Evolutionary conservation across 768 basidiomycete genomes (phyloP).

Genomic region (Mycena venus): DNA sequence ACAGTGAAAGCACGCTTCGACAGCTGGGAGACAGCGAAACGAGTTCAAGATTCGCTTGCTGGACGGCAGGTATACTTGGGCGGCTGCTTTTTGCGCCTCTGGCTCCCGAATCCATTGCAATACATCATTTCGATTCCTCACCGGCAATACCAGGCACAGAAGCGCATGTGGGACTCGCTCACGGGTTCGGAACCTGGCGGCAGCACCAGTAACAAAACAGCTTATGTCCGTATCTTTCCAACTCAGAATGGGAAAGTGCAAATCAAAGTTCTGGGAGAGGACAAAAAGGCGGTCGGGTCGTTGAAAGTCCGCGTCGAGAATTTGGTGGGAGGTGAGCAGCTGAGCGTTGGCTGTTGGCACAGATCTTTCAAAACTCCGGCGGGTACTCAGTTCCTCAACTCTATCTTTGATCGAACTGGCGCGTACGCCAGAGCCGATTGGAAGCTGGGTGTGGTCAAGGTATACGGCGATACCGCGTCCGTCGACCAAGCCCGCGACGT

Average conservation of each 20-base stretch:
- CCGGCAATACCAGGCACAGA: constrained; percentile 67
- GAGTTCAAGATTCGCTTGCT: constrained; percentile 51
- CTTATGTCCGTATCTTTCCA: constrained; percentile 46
- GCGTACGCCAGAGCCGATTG: constrained; percentile 62
- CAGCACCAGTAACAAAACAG: constrained; percentile 48
- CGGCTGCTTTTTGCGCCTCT: constrained; percentile 51
- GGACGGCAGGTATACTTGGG: constrained; percentile 45
- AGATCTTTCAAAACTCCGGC: constrained; percentile 48
- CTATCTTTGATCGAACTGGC: constrained; percentile 49
- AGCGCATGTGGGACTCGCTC: constrained; percentile 62
- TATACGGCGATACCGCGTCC: constrained; percentile 57
- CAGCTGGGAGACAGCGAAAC: constrained; percentile 62
- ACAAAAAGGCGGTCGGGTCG: constrained; percentile 66
- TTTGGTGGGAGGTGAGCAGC: constrained; percentile 62
- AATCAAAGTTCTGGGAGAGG: constrained; percentile 63
- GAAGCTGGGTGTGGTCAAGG: constrained; percentile 57
- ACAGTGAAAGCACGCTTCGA: constrained; percentile 60
- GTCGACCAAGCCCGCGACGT: constrained; percentile 58
- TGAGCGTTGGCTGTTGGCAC: constrained; percentile 65
- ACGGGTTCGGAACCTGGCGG: constrained; percentile 44
- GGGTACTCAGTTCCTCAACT: constrained; percentile 51
- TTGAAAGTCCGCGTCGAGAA: constrained; percentile 73
- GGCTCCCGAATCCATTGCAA: constrained; percentile 62
- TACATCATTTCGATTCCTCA: constrained; percentile 63
- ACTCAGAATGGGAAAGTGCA: constrained; percentile 41